Base-by-base conservation (phyloP, 208 protist genomes). In the Acanthamoeba royreba region DNA sequence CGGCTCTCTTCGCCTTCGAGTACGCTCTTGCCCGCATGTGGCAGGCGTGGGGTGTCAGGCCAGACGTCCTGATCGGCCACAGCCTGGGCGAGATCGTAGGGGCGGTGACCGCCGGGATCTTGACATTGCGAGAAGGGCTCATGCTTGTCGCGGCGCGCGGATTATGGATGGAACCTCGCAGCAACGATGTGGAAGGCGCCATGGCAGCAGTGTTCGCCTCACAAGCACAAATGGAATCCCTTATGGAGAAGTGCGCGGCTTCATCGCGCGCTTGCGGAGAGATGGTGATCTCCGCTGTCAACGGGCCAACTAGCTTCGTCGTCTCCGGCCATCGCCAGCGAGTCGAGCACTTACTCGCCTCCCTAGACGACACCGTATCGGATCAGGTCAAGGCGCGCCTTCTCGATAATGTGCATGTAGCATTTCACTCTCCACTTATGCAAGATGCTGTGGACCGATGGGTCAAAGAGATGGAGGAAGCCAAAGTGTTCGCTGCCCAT, bases 11-110 rank as follows among this genome's bases (percentile, higher is more conserved):
- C n/a, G 63, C 94, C 9, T 33, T 96, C 11, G 95, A 97, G 91
- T 94, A 93, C 83, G 66, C 85, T 42, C 81, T 97, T 22, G 53
- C 88, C 46, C 63, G 33, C 19, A 61, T 94, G 55, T 52, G 94
- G 89, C 58, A 90, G 81, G 79, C 40, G 17, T 95, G 58, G 55
- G 38, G 47, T 42, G 74, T 96, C 72, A 25, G 61, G 38, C 94
- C 95, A 17, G 58, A 22, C n/a, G 86, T 33, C 2, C 31, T 96
- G 9, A 93, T 96, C 40, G 95, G 95, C 5, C 95, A 96, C 86
- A 94, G 74, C 53, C 46, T 96, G 3, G 95, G 95, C 43, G 95
- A 96, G 85, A 96, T 96, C 58, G 88, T 53, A 25, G 95, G 94
- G 13, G 69, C 91, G 7, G 53, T 69, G 45, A 15, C 93, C 85